phyloP scores from a whole-genome alignment of 2,329 filamentous ascomycete species.

The Paecilomyces sp. region DNA sequence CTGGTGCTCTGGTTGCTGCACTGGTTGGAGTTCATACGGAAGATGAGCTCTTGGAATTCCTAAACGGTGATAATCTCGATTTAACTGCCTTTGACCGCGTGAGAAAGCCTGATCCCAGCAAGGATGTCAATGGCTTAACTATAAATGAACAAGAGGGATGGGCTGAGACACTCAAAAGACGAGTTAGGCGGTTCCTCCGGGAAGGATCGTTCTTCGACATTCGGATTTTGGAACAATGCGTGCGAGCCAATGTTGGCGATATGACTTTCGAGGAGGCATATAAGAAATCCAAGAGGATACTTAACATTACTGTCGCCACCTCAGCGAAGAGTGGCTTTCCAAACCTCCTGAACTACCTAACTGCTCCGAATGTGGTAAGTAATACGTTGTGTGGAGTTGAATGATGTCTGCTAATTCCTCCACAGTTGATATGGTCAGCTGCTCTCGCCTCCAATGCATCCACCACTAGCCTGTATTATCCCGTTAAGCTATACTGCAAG shows the following conservation, averaged over 20 bases:
- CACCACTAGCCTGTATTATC: constrained; percentile 58
- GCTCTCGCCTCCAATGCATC: constrained; percentile 36
- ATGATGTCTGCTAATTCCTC: background rate
- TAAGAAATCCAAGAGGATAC: constrained; percentile 70
- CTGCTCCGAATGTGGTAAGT: constrained; percentile 83
- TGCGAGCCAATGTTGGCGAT: constrained; percentile 78
- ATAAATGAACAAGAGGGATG: constrained; percentile 30
- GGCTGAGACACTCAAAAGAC: constrained; percentile 56
- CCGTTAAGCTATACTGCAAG: constrained; percentile 68
- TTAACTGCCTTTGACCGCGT: constrained; percentile 64
- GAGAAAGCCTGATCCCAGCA: constrained; percentile 14
- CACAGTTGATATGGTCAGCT: constrained; percentile 53
- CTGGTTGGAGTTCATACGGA: constrained; percentile 82
- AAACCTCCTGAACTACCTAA: constrained; percentile 83
- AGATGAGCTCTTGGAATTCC: constrained; percentile 69
- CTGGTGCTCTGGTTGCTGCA: constrained; percentile 81
- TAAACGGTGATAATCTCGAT: constrained; percentile 75
- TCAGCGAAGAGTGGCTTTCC: constrained; percentile 68
- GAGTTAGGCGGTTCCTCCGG: constrained; percentile 60
- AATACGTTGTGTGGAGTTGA: background rate
- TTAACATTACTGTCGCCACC: constrained; percentile 87
- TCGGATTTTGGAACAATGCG: constrained; percentile 72
- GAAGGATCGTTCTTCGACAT: constrained; percentile 83
- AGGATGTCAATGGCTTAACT: constrained; percentile 2
- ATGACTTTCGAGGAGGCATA: constrained; percentile 92